phyloP scores from a whole-genome alignment of 352 stramenopile species.

The Hyaloperonospora brassicae region DNA sequence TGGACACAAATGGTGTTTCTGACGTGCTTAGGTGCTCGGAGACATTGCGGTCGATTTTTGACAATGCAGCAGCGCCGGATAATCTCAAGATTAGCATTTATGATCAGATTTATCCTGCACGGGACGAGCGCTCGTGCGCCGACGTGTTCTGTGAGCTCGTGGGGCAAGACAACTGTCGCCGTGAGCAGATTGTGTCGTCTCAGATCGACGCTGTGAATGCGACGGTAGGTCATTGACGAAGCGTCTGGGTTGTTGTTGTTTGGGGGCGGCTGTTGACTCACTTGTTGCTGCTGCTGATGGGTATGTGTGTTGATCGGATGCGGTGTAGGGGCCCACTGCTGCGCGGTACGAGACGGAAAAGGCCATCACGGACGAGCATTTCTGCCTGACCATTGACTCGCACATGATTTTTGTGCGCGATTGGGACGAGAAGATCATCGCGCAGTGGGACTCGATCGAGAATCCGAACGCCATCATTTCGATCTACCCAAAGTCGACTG shows the following conservation, averaged over 20 bases:
- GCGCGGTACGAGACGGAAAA: constrained; percentile 72
- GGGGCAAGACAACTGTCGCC: constrained; percentile 49
- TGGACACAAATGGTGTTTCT: constrained; percentile 2
- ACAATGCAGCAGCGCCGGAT: constrained; percentile 52
- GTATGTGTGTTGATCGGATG: background rate
- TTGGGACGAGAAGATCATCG: constrained; percentile 72
- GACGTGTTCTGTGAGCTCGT: constrained; percentile 64
- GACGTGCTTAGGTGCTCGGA: constrained; percentile 41
- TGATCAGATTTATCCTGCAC: constrained; percentile 60
- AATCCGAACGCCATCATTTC: constrained; percentile 77
- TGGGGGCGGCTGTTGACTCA: no score
- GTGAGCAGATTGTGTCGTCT: constrained; percentile 52
- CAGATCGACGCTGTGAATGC: constrained; percentile 64
- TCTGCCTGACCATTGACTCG: constrained; percentile 76
- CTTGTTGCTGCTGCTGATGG: background rate
- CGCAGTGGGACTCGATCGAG: constrained; percentile 58
- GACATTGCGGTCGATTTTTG: constrained; percentile 73
- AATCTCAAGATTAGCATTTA: constrained; percentile 55
- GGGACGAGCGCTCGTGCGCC: constrained; percentile 59
- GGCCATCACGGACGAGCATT: constrained; percentile 68
- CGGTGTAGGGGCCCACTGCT: constrained; percentile 48
- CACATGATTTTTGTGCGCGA: constrained; percentile 66
- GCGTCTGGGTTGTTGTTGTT: background rate
- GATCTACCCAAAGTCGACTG: constrained; percentile 71
- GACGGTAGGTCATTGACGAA: constrained; percentile 28